Base-by-base conservation (phyloP, 768 basidiomycete species). In the Rhodotorula taiwanensis region DNA sequence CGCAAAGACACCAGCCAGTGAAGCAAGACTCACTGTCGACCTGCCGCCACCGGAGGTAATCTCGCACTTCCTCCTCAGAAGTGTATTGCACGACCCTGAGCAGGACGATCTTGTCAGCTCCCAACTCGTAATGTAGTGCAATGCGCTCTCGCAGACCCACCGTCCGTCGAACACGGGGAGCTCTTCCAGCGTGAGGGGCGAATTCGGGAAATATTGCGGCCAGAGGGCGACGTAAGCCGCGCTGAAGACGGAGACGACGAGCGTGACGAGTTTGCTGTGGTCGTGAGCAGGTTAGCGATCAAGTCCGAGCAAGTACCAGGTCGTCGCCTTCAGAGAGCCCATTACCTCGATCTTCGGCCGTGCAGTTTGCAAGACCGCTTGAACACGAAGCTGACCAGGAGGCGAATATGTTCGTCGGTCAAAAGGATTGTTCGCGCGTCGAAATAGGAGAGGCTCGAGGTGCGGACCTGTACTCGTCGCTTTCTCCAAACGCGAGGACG, bases 41-140 rank as follows among this genome's bases (percentile, higher is more conserved):
- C 75, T 98, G 95, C 62, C 95, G 78, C 95, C 95, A 99, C 0
- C 88, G 77, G 74, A 97, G 93, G 74, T 99, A 99, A 75, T 99
- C 95, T 13, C 85, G 82, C 14, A 94, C 79, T 65, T 86, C 83
- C 55, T 79, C 80, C 39, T 79, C 80, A 1, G 79, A 78, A 0
- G 94, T 91, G 76, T 98, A 97, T 25, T 67, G 57, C 21, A 73
- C 72, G 20, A 71, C 61, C 44, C 72, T 72, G 58, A 21, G 23
- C 11, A 5, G 23, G n/a, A 16, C 18, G 2, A 42, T 9, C 36
- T 39, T 3, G 5, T 49, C 9, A 23, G 28, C 49, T 18, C 36
- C 34, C 2, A 20, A 30, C n/a, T 16, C 33, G 5, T 9, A 14
- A 25, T n/a, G n/a, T n/a, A n/a, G n/a, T n/a, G n/a, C n/a, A n/a